phyloP scores from a whole-genome alignment of 257 asterid genomes.

The Fraxinus americana region DNA sequence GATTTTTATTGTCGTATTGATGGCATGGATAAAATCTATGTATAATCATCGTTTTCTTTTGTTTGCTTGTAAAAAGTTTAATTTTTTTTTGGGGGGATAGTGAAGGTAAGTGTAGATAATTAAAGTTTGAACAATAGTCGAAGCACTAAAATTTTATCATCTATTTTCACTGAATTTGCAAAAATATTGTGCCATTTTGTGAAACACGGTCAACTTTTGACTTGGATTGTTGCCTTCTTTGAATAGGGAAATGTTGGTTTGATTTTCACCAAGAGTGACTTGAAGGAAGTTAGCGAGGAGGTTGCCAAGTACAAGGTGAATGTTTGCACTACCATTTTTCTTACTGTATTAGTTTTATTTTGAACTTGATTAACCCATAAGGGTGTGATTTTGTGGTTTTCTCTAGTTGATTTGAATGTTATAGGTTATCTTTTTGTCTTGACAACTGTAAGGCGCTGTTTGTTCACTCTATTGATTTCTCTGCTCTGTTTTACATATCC shows the following conservation, averaged over 20 bases:
- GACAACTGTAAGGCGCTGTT: background rate
- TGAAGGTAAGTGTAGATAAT: background rate
- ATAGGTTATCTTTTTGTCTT: background rate
- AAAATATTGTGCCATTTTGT: background rate
- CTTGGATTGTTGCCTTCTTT: background rate
- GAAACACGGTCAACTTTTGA: background rate
- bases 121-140: background rate
- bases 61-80: background rate
- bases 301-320: constrained; percentile 87
- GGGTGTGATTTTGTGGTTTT: background rate
- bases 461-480: background rate
- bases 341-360: background rate
- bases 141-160: background rate
- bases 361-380: background rate
- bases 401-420: background rate
- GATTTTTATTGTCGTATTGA: background rate
- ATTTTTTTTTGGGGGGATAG: background rate
- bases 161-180: background rate
- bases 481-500: background rate
- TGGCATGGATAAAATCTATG: background rate
- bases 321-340: background rate
- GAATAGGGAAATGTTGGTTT: constrained; percentile 92
- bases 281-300: constrained; percentile 98
- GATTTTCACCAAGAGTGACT: constrained; percentile 93
- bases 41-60: background rate